Evolutionary conservation across 352 stramenopile genomes (phyloP), one percentile per base, ranked within the genome.

Genomic region (Pythium angustatum): DNA sequence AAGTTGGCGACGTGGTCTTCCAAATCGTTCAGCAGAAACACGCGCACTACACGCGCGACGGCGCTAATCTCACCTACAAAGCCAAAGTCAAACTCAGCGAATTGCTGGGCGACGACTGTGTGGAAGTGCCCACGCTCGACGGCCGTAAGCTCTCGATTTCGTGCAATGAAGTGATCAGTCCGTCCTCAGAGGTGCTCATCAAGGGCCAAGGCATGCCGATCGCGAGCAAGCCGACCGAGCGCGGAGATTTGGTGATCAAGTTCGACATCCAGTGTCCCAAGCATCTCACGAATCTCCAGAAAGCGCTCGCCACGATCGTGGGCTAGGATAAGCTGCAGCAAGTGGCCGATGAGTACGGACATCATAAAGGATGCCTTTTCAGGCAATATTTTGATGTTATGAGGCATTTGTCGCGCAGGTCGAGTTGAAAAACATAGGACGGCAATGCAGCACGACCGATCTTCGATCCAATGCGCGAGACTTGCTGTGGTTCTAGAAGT

Each of bases 211-310:
- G 96, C 58, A 99, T 99, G 96, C 95, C 97, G 12, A 72, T 97
- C 30, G 73, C 92, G 0, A 87, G 53, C 36, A 71, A 76, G 22
- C 66, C 64, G 52, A 72, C 59, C 17, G 69, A 76, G 28, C 96
- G 89, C 61, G 97, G 96, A 34, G 93, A 99, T 73, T 76, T 99
- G 19, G 91, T 94, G 63, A 86, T 99, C 58, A 98, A 87, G 45
- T 98, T 98, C 72, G 84, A 98, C 68, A 97, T 99, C 21, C 76
- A 88, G 59, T 99, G 99, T 69, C 97, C 96, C 34, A 96, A 96
- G 67, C 79, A 96, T 59, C 81, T 99, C 49, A 97, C 89, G 11
- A 78, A 76, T 9, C 75, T 97, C 15, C 95, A 99, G 75, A 98
- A 77, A 3, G 83, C 86, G n/a, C 69, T 94, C 22, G 71, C 78